Conservation (phyloP, 108 stramenopile species). For the Cyclotella kingstonii region DNA sequence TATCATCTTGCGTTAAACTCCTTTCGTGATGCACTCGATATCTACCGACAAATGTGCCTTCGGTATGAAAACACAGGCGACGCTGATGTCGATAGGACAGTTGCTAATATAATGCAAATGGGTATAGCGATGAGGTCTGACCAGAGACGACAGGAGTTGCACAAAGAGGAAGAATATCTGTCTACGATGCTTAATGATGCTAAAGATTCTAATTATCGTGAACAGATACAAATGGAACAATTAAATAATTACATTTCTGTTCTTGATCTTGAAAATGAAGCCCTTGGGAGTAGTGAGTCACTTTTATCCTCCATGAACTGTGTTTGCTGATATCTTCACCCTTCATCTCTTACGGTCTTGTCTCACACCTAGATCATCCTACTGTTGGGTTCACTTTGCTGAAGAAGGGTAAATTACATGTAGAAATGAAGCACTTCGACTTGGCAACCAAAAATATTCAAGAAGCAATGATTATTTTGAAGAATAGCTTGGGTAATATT, state of each 20-base stretch:
- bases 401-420: constrained; percentile 37
- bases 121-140: constrained; percentile 35
- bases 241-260: constrained; percentile 34
- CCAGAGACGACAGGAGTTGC: constrained; percentile 33
- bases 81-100: constrained; percentile 41
- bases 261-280: constrained; percentile 42
- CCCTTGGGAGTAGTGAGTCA: constrained; percentile 25
- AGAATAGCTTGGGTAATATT: constrained; percentile 29
- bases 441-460: constrained; percentile 38
- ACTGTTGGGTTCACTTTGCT: constrained; percentile 39
- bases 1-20: constrained; percentile 28
- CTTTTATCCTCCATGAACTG: not conserved
- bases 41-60: constrained; percentile 38
- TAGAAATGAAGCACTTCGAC: constrained; percentile 43
- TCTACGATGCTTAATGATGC: constrained; percentile 5
- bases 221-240: constrained; percentile 26
- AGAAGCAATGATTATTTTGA: constrained; percentile 33
- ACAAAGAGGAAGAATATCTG: constrained; percentile 25
- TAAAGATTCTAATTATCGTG: constrained; percentile 7
- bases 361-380: constrained; percentile 24
- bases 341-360: too few species aligned
- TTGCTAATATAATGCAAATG: constrained; percentile 45
- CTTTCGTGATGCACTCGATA: constrained; percentile 38
- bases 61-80: constrained; percentile 42
- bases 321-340: not conserved